Evolutionary conservation across 441 rosid genomes (phyloP), one percentile per base, ranked within the genome.

Genomic region (Theobroma grandiflorum): DNA sequence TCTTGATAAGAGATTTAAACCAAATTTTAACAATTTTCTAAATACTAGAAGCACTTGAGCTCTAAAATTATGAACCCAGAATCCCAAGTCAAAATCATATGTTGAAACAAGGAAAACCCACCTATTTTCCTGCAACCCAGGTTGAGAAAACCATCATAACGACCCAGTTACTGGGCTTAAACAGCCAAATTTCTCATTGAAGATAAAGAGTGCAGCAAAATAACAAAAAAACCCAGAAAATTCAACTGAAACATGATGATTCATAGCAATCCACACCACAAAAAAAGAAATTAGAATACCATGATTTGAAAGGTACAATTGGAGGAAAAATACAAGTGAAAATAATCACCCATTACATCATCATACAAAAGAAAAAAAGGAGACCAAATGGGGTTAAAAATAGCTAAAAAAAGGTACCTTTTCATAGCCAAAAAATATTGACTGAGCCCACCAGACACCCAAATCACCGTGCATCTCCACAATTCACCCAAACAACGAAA

Each of bases 361-460:
- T 75, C 33, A 59, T 74, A 45, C 40, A 81, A 43, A 15, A 70
- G 71, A 82, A 73, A 80, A 37, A 75, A 70, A 74, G 35, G 66
- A 66, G 67, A 47, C 55, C 77, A 83, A 83, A 74, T 73, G 81
- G 69, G 80, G 85, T 81, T 63, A 78, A 83, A 82, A 80, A 50
- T 35, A 52, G 22, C 61, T 55, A 8, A 72, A 85, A 85, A 79
- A 77, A 78, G 82, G 75, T 73, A 88, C 92, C 95, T 90, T 84
- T 88, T 81, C 78, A 75, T 78, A 74, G 81, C 73, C 4, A 81
- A 77, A 85, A 88, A 84, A 84, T 80, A 84, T 70, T 66, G 89
- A 80, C 82, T 58, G 93, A 90, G 90, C 92, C 96, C 93, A 88
- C 94, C 85, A 81, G 43, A 73, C 83, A 88, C 79, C 83, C 82